Base-by-base conservation (phyloP, 192 early-diverging fungal species). In the Nowakowskiella sp. region DNA sequence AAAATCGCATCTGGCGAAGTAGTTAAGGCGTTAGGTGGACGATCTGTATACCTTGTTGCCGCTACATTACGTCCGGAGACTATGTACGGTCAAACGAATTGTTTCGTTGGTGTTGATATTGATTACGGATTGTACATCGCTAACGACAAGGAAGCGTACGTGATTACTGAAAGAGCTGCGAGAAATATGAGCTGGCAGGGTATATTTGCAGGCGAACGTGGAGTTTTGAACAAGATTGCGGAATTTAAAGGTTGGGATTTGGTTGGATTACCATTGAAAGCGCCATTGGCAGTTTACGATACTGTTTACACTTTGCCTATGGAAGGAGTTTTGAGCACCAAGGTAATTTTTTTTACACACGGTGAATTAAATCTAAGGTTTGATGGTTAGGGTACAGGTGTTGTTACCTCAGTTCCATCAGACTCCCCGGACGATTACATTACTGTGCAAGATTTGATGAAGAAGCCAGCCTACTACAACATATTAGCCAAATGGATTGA, bases 31-130 rank as follows among this genome's bases (percentile, higher is more conserved):
- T 69, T 94, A 26, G 76, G 70, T 21, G 81, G 76, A 42, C 88
- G 92, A 69, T 77, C 79, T 27, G 65, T 99, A 22, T 99, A 73
- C 67, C 68, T 95, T 52, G 90, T 97, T 9, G 94, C 96, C 19
- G 96, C 89, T 42, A 99, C 96, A 46, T 72, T 97, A 47, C 80
- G 92, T 26, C 96, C 96, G 2, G 96, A 99, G 73, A 99, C 96
- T 61, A 99, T 99, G 94, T 96, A 97, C 62, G 96, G 91, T 51
- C 92, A 97, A 68, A 99, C 92, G 51, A 97, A 97, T 72, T 97
- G 94, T 70, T 97, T 85, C 63, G 91, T 97, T 24, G 92, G 91
- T 48, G 78, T 83, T n/a, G 84, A 87, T 28, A 72, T 99, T 53
- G 84, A 79, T 34, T 99, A 99, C 60, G 91, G 92, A 28, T 72